Base-by-base conservation (phyloP, 345 rosid genomes). In the Combretum micranthum region DNA sequence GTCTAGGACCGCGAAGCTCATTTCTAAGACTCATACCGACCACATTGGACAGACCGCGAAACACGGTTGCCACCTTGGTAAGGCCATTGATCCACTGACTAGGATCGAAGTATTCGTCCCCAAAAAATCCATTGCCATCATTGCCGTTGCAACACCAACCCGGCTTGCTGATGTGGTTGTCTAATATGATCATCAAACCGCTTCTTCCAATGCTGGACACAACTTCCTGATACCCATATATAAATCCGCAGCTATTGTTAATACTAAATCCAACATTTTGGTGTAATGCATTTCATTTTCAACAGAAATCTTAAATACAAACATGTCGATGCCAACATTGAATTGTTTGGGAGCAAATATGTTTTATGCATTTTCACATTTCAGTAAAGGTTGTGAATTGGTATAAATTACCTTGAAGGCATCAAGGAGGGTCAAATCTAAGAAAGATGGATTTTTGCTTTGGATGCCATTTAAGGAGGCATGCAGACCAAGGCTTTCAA, bases 111-210 rank as follows among this genome's bases (percentile, higher is more conserved):
- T 71, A 83, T 25, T 50, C 62, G 58, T 93, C 99, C 7, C 97
- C 97, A 51, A 93, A 89, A 75, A 93, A 93, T 11, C 97, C 99
- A 68, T 93, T 87, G 50, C 87, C 97, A 20, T 93, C 99, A 10
- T 42, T 53, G 47, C 17, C 70, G 57, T 72, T 71, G 62, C 99
- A 89, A 20, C 99, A 93, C 99, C 99, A 93, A 37, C 84, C 95
- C 1, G 96, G 97, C 51, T 69, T 79, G 64, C 86, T 87, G 48
- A 93, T 44, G 76, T 93, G 97, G 73, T 93, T 89, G 79, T 93
- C 99, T 32, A 86, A 61, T 61, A 93, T 81, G 59, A 87, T 89
- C 94, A 89, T 80, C 71, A 93, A 81, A 16, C 75, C 61, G 63
- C 83, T 79, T 13, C 70, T 63, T 32, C 83, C 85, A 22, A 92